phyloP scores from a whole-genome alignment of 2,329 filamentous ascomycete genomes.

The Exophiala sp. region DNA sequence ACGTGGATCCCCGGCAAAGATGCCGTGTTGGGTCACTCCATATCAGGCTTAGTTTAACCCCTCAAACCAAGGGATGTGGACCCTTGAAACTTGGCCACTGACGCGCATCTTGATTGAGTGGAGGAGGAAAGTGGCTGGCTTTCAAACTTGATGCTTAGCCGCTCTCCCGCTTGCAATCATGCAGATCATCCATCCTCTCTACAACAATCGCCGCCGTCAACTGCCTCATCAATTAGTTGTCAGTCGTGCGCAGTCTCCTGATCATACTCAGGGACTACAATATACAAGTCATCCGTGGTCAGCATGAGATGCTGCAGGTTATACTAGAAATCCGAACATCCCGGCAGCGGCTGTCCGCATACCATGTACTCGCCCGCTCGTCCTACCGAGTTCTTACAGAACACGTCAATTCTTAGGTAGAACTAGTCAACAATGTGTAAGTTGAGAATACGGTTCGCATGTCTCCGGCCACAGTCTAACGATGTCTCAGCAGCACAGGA shows the following conservation, averaged over 20 bases:
- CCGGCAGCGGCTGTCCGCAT: background rate
- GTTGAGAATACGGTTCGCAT: conserved; percentile 1
- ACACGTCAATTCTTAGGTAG: background rate
- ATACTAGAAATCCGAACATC: background rate
- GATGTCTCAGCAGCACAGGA: conserved; percentile 21
- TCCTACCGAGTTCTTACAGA: background rate
- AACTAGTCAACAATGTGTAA: conserved; percentile 13
- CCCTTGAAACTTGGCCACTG: background rate
- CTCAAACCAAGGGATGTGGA: background rate
- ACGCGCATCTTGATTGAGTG: background rate
- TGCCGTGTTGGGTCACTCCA: background rate
- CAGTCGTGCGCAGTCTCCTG: background rate
- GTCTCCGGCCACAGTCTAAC: conserved; percentile 4
- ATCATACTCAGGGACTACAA: background rate
- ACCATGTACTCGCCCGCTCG: conserved; percentile 10
- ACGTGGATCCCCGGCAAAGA: background rate
- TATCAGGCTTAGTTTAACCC: no score
- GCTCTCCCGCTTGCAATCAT: background rate
- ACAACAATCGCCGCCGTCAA: background rate
- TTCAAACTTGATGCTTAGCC: conserved; percentile 35
- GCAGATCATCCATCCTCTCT: background rate
- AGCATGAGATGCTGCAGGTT: background rate
- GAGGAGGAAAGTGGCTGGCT: conserved; percentile 9
- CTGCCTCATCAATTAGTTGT: background rate
- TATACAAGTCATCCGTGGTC: background rate